Conservation (phyloP, 257 asterid species). For the Solanum megistacrolobum region DNA sequence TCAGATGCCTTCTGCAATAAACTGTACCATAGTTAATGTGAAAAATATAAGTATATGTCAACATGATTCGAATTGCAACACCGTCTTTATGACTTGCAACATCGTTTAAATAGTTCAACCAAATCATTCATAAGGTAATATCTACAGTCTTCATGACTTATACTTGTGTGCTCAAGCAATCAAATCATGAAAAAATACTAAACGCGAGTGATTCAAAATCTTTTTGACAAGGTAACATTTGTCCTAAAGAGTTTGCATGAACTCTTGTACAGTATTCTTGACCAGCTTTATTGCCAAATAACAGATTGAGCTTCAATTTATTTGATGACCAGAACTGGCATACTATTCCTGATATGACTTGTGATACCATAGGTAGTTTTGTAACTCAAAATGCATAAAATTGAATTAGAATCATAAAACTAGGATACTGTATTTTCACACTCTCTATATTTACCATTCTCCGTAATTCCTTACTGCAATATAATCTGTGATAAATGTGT, state of each 20-base stretch:
- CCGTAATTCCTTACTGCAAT: background rate
- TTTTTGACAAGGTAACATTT: background rate
- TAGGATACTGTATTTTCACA: background rate
- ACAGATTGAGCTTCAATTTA: background rate
- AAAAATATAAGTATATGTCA: background rate
- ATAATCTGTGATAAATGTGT: background rate
- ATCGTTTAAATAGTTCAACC: background rate
- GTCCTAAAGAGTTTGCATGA: background rate
- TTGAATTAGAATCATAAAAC: background rate
- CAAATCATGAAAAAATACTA: background rate
- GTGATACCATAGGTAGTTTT: background rate
- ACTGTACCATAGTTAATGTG: background rate
- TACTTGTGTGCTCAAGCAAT: background rate
- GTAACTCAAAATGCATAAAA: background rate
- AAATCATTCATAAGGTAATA: background rate
- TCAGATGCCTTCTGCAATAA: background rate
- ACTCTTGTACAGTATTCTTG: background rate
- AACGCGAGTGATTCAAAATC: background rate
- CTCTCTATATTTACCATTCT: background rate
- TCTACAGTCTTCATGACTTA: background rate
- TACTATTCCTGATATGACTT: background rate
- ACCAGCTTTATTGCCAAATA: background rate
- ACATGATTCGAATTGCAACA: background rate
- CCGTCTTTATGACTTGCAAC: background rate
- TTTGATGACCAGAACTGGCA: background rate